Evolutionary conservation across 495 filamentous ascomycete genomes (phyloP).

Genomic region (Oleoguttula mirabilis): DNA sequence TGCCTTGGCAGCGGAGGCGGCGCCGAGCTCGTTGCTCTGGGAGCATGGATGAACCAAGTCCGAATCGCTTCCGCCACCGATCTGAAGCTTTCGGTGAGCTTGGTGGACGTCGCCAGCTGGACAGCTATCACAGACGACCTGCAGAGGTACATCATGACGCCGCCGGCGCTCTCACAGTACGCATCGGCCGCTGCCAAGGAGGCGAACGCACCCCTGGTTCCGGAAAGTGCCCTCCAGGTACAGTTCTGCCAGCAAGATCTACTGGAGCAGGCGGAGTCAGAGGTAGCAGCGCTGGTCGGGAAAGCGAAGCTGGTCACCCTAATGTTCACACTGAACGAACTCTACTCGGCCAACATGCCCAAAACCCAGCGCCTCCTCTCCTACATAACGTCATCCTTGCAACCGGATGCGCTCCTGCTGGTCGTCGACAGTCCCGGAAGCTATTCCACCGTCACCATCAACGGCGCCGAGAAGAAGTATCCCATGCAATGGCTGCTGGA

Average conservation of each 20-base stretch:
- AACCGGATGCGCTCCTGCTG: conserved; percentile 53
- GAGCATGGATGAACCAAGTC: conserved; percentile 39
- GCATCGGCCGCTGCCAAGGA: conserved; percentile 40
- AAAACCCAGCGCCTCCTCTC: conserved; percentile 66
- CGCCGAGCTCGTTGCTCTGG: conserved; percentile 71
- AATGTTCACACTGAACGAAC: conserved; percentile 94
- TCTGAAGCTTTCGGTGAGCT: conserved; percentile 40
- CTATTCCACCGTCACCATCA: conserved; percentile 67
- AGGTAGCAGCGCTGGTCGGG: conserved; percentile 33
- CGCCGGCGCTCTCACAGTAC: conserved; percentile 42
- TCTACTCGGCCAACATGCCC: conserved; percentile 64
- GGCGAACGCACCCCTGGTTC: conserved; percentile 34
- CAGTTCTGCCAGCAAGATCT: conserved; percentile 52
- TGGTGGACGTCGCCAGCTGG: conserved; percentile 78
- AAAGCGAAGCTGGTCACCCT: conserved; percentile 55
- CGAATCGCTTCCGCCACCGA: conserved; percentile 2
- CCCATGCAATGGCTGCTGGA: conserved; percentile 92
- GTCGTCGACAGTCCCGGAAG: conserved; percentile 88
- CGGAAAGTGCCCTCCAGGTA: conserved; percentile 28
- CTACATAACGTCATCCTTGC: conserved; percentile 43
- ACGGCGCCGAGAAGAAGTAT: conserved; percentile 53
- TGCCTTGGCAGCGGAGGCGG: conserved; percentile 79
- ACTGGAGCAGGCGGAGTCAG: conserved; percentile 37
- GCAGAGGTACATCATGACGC: conserved; percentile 31
- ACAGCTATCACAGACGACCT: conserved; percentile 45